Evolutionary conservation across 371 early-diverging fungal genomes (phyloP), one percentile per base, ranked within the genome.

Genomic region (Syncephalastrum contaminatum): DNA sequence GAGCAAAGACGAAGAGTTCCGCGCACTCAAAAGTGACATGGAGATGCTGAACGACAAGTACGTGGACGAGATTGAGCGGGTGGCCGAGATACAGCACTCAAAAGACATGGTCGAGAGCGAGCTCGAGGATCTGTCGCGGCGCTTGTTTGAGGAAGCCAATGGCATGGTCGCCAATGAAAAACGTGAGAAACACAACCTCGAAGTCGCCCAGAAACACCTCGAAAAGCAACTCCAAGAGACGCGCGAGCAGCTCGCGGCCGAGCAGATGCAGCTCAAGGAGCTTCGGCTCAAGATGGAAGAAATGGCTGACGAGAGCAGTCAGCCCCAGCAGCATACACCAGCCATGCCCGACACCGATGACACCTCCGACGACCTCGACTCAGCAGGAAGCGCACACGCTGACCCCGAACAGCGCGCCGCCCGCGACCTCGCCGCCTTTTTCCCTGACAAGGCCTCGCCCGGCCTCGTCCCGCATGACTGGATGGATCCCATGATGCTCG

Each of bases 141-240:
- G 83, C 53, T 70, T 97, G 39, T 96, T 97, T 74, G 94, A 95
- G 59, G 92, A 95, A 68, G 97, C 97, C 0, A 96, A 97, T 55
- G 83, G 78, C 3, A 87, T 97, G 88, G 98, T 97, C 12, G 90
- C 95, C 2, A 76, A 87, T 14, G 96, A 95, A 62, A 87, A 88
- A 44, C 69, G 88, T 53, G 84, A 83, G 46, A 72, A 84, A 49
- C 69, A 85, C 54, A 77, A 84, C 25, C 63, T 82, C 20, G 84
- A 88, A 51, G 50, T 83, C 16, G 77, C 81, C 13, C 80, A 82
- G 47, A 76, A 73, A 40, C 82, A 82, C 27, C 70, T 85, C 19
- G 80, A 85, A 53, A 80, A 79, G 24, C 82, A 87, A 57, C 77
- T 91, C 25, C 67, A 76, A 50, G 90, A 90, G 45, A 81, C 90